Evolutionary conservation across 805 yeast species (phyloP), one percentile per base, ranked within the genome.

Genomic region (Suhomyces prunicola): DNA sequence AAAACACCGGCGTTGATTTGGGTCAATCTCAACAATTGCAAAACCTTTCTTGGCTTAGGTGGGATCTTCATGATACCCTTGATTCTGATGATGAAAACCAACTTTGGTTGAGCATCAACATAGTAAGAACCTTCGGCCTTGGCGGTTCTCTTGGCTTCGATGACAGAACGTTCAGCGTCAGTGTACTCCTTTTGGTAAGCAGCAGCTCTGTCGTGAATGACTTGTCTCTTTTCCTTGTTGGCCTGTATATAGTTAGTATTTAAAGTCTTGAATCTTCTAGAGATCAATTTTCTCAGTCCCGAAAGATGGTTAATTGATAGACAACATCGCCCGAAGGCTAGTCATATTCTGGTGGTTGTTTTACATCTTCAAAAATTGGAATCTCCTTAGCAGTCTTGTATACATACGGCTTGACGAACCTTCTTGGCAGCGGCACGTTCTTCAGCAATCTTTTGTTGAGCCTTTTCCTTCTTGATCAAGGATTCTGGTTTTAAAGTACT

Each of bases 1-100:
- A 90, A 90, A 63, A 88, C 94, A 86, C 93, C 97, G 70, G 94
- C 83, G 85, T 90, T 90, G 79, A 90, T 88, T 83, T 89, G 96
- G 75, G 86, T 83, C 79, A 90, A 86, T 85, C 97, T 87, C 78
- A 90, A 83, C 76, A 91, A 85, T 81, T 88, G 97, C 78, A 90
- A 79, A 71, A 92, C 96, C 89, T 92, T 92, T 89, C 97, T 91
- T 86, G 97, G 97, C 88, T 92, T 92, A 73, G 97, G 97, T 74
- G 97, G 89, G 70, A 92, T 90, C 88, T 91, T 92, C 92, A 83
- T 88, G 79, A 92, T 90, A 92, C 97, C 97, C 93, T 92, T 92
- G 87, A 92, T 92, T 88, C 98, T 90, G 78, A 92, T 85, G 73
- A 92, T 96, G 78, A 92, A 90, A 65, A 90, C 96, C 72, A 92